These are phyloP conservation scores for Helotiales sp. DNA, from an alignment of 2,329 filamentous ascomycete genomes.

Conservation along the genomic window DNA sequence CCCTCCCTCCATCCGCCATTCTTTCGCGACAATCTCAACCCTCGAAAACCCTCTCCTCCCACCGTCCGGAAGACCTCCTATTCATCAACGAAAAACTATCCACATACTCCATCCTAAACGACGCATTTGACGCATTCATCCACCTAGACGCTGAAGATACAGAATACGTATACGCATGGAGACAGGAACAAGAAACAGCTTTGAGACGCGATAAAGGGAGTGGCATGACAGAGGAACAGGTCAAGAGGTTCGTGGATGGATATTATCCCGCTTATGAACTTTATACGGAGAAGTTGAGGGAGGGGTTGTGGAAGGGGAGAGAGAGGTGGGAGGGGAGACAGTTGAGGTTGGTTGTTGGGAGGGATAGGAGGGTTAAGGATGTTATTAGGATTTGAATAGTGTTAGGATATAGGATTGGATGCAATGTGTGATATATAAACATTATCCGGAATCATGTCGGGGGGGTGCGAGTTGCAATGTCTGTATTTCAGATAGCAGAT, in stretches of 20 bases:
- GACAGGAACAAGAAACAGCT: slow-evolving; percentile 62
- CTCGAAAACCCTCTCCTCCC: slow-evolving; percentile 45
- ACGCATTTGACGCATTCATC: slow-evolving; percentile 61
- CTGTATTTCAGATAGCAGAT: slow-evolving; percentile 22
- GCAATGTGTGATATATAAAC: background rate
- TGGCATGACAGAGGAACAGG: slow-evolving; percentile 67
- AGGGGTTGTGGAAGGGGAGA: slow-evolving; percentile 44
- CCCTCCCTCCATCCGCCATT: slow-evolving; percentile 48
- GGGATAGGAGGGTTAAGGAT: slow-evolving; percentile 43
- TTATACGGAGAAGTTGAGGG: slow-evolving; percentile 48
- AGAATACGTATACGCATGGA: slow-evolving; percentile 66
- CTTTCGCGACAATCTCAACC: slow-evolving; percentile 41
- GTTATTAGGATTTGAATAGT: slow-evolving; percentile 32
- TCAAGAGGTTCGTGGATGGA: slow-evolving; percentile 65
- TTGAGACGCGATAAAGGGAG: slow-evolving; percentile 55
- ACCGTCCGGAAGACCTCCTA: slow-evolving; percentile 54
- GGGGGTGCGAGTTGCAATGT: background rate
- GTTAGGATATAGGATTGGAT: background rate
- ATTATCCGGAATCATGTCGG: background rate
- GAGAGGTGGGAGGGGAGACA: slow-evolving; percentile 42
- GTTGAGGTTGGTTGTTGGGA: slow-evolving; percentile 49
- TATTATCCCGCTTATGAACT: slow-evolving; percentile 56
- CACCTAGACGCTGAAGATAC: slow-evolving; percentile 64
- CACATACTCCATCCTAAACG: slow-evolving; percentile 58
- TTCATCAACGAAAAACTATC: slow-evolving; percentile 60